Conservation (phyloP, 352 stramenopile species). For the Pythium biforme region DNA sequence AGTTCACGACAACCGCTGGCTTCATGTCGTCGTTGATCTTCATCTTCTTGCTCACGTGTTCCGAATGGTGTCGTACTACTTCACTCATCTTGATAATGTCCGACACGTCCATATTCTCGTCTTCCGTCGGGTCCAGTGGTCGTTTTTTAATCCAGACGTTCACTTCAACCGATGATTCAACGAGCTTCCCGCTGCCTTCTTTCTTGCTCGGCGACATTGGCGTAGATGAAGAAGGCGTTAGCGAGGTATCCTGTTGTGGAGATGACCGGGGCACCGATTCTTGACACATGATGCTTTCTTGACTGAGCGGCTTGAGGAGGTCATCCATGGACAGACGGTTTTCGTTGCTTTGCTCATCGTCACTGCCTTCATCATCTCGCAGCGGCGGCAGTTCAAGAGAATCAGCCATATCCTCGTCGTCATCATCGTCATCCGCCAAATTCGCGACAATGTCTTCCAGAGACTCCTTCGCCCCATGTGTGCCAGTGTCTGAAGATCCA, state of each 20-base stretch:
- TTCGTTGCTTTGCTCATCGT: neutral
- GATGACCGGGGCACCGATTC: neutral
- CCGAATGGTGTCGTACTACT: neutral
- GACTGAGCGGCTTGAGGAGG: slow-evolving; percentile 11
- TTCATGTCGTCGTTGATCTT: slow-evolving; percentile 6
- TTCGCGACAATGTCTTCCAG: neutral
- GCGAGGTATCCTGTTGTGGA: neutral
- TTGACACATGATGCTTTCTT: slow-evolving; percentile 3
- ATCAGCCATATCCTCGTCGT: slow-evolving; percentile 28
- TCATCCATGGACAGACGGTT: slow-evolving; percentile 21
- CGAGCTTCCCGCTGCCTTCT: neutral
- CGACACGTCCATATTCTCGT: neutral
- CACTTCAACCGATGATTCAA: neutral
- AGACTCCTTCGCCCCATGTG: neutral
- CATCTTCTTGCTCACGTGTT: slow-evolving; percentile 16
- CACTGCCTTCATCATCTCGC: neutral
- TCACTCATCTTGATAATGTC: neutral
- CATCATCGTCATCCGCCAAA: slow-evolving; percentile 3
- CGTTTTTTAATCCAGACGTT: neutral
- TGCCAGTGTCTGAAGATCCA: neutral
- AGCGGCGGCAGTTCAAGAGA: neutral
- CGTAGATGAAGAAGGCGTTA: neutral
- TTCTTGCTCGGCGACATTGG: slow-evolving; percentile 1
- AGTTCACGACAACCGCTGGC: slow-evolving; percentile 4
- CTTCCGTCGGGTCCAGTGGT: neutral